A percentile compares a stretch with the other conserved stretches of the same genome.
Evolutionary conservation across 2,329 filamentous ascomycete genomes (phyloP).

Genomic region (Penicillium glabrum): DNA sequence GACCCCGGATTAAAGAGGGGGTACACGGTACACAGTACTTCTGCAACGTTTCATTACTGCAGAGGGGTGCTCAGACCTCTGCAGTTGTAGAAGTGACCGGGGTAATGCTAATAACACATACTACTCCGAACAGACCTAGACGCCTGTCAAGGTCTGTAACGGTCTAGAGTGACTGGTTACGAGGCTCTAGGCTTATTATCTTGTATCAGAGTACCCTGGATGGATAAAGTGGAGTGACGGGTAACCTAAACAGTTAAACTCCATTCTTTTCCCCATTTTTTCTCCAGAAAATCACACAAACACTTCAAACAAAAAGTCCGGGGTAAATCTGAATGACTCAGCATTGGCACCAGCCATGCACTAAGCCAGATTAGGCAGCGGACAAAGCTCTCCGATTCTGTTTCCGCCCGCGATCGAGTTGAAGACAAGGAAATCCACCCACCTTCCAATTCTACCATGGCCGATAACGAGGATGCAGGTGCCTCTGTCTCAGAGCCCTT

Average conservation of each 20-base stretch:
- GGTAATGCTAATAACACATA: not conserved
- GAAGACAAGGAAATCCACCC: not conserved
- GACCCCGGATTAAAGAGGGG: slow-evolving; percentile 12
- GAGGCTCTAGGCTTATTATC: too few species aligned
- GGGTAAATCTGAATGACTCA: slow-evolving; percentile 22
- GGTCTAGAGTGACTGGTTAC: not conserved
- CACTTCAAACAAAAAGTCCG: slow-evolving; percentile 11
- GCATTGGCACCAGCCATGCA: not conserved
- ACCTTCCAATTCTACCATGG: slow-evolving; percentile 57
- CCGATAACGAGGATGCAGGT: slow-evolving; percentile 74
- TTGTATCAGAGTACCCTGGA: not conserved
- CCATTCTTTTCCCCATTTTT: slow-evolving; percentile 2
- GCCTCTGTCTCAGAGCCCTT: slow-evolving; percentile 82
- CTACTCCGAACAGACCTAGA: not conserved
- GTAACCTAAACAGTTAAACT: not conserved
- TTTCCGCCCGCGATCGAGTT: not conserved
- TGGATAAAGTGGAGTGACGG: not conserved
- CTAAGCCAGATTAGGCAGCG: slow-evolving; percentile 18
- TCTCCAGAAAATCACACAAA: not conserved
- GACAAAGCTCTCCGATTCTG: slow-evolving; percentile 23
- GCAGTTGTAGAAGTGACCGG: slow-evolving; percentile 7
- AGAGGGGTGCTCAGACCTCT: slow-evolving; percentile 1
- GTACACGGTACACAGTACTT: slow-evolving; percentile 13
- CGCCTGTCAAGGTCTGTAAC: not conserved
- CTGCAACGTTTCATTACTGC: slow-evolving; percentile 4